Evolutionary conservation across 768 basidiomycete genomes (phyloP), one percentile per base, ranked within the genome.

Genomic region (Collybia nuda): DNA sequence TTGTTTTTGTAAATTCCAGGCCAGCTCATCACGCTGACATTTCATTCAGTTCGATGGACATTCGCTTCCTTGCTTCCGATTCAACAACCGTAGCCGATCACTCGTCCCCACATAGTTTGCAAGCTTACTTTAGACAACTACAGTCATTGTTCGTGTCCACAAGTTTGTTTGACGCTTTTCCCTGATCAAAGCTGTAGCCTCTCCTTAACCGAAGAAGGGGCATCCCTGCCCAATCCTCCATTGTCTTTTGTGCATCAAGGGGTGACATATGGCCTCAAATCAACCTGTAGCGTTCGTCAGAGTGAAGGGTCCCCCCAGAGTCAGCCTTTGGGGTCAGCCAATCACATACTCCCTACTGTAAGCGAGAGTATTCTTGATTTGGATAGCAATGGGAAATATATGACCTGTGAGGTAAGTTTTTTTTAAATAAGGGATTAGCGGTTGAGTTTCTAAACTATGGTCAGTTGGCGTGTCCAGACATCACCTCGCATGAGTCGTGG

Each of bases 291-390:
- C 55, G 71, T 84, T 24, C 76, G 77, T 24, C 79, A 77, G 58
- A 75, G 67, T 53, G 45, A 52, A 11, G 68, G 77, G 44, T 23
- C 52, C 7, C 12, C 32, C 14, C 9, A 14, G 14, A 32, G 6
- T 3, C 32, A 32, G 12, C 9, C 32, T 32, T 11, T 11, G 9
- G 32, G 12, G 12, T 32, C 32, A 32, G 32, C 9, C 24, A 14
- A 26, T 36, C 56, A 5, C 21, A 5, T n/a, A 39, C 18, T 36
- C 50, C 49, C 51, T 37, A 60, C 69, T 28, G 57, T 69, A 21
- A 73, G 61, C 23, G 86, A 88, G 61, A 81, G 72, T 47, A 57
- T 71, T 12, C 50, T 78, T 11, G 84, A 86, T 56, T 63, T 80
- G 18, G 84, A 84, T 56, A 79, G 72, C 49, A 72, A 73, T 19